Evolutionary conservation across 2,329 filamentous ascomycete species (phyloP).

Genomic region (Graphilbum fragrans): DNA sequence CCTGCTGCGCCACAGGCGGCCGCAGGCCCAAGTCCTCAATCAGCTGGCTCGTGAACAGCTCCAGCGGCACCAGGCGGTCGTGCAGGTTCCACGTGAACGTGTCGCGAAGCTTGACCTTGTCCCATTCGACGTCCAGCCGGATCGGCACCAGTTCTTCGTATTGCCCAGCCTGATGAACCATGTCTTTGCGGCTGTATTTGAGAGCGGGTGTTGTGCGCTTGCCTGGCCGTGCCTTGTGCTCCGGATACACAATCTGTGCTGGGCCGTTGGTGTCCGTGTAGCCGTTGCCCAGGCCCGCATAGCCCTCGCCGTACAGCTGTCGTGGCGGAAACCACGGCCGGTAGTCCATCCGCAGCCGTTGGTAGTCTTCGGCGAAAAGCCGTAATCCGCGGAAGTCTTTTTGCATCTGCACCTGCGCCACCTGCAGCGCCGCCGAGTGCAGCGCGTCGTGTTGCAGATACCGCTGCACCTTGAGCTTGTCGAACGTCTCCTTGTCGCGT

Average conservation of each 20-base stretch:
- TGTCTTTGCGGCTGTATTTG: slow-evolving; percentile 66
- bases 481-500: slow-evolving; percentile 45
- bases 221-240: slow-evolving; percentile 62
- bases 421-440: slow-evolving; percentile 39
- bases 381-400: slow-evolving; percentile 28
- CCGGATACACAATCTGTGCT: slow-evolving; percentile 67
- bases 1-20: slow-evolving; percentile 53
- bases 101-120: slow-evolving; percentile 89
- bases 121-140: slow-evolving; percentile 85
- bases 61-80: slow-evolving; percentile 68
- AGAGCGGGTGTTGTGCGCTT: slow-evolving; percentile 62
- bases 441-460: slow-evolving; percentile 42
- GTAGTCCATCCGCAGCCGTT: slow-evolving; percentile 42
- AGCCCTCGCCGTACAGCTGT: slow-evolving; percentile 60
- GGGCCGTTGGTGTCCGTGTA: slow-evolving; percentile 60
- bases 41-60: slow-evolving; percentile 78
- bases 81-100: slow-evolving; percentile 98
- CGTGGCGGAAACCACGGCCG: slow-evolving; percentile 42
- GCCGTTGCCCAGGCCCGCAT: slow-evolving; percentile 80
- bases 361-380: slow-evolving; percentile 58
- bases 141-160: slow-evolving; percentile 86
- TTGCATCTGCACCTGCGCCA: slow-evolving; percentile 44
- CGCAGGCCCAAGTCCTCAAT: slow-evolving; percentile 83
- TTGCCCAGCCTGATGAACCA: slow-evolving; percentile 77
- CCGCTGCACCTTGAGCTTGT: slow-evolving; percentile 39